Evolutionary conservation across 2,329 filamentous ascomycete species (phyloP), one percentile per base, ranked within the genome.

Genomic region (Nigrospora osmanthi): DNA sequence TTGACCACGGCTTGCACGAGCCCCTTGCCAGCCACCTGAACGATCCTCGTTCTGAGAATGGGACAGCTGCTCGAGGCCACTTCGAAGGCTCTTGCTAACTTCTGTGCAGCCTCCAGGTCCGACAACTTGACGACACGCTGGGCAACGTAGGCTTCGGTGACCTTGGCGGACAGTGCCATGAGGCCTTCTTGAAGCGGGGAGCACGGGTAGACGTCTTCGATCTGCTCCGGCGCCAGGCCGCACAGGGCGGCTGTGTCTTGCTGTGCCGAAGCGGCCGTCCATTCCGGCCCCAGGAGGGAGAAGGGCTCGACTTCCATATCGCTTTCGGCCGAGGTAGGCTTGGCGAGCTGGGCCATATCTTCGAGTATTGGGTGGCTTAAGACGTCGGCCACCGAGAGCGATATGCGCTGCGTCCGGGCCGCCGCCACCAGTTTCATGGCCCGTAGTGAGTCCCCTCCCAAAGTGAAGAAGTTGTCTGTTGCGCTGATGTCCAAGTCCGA

Each of bases 191-290:
- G 76, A 1, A 77, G 60, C 0, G 74, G 69, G 0, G 73, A 75
- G 58, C 73, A 77, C 1, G 75, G 75, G 44, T 76, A 80, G 0
- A 75, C 56, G 47, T 80, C 75, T 40, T 76, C 70, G 5, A 77
- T 58, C 0, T 33, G 42, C 0, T 58, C 60, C 7, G 57, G 46
- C 2, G 59, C 55, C 11, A 72, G 52, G 4, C 52, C 58, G 48
- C 72, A 75, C 7, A 70, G 58, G n/a, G 49, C 52, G 6, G 69
- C 65, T 11, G 64, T 65, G 13, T 72, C 68, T 0, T 47, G 44
- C 14, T 60, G 55, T 2, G 69, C 69, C 3, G 53, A 50, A 14
- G 63, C 54, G 12, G 54, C 47, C 0, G 55, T 49, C 64, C 68
- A 70, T 7, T 55, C 52, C 2, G 57, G 41, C 2, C 58, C 53